Evolutionary conservation across 176 grass and related monocot species (phyloP).

Genomic region (Poa pratensis): DNA sequence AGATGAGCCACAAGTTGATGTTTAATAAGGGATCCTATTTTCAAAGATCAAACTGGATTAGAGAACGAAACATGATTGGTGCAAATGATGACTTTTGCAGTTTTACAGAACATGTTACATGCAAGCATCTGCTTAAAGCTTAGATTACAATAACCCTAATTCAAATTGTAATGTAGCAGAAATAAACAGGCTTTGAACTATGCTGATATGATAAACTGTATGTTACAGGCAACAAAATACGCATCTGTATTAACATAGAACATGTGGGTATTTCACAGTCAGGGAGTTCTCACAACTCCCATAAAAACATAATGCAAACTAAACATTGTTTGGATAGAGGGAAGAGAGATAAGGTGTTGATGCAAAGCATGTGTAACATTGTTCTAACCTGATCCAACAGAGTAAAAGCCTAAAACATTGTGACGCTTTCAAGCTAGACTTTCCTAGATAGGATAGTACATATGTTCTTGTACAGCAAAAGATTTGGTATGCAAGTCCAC

Average conservation of each 20-base stretch:
- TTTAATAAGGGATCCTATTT: slow-evolving; percentile 80
- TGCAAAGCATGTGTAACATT: neutral
- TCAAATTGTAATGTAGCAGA: slow-evolving; percentile 24
- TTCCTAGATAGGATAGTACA: slow-evolving; percentile 2
- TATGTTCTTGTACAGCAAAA: neutral
- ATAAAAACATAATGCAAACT: slow-evolving; percentile 6
- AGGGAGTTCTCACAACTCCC: neutral
- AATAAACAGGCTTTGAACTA: neutral
- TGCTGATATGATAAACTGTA: slow-evolving; percentile 15
- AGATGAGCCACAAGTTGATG: slow-evolving; percentile 81
- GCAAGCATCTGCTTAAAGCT: slow-evolving; percentile 15
- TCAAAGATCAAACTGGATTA: slow-evolving; percentile 34
- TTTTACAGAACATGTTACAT: neutral
- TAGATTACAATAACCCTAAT: slow-evolving; percentile 1
- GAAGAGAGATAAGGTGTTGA: slow-evolving; percentile 4
- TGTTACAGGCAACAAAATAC: neutral
- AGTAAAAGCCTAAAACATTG: too few relatives aligned
- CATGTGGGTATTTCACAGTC: neutral
- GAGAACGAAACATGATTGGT: slow-evolving; percentile 5
- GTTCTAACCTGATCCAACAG: neutral
- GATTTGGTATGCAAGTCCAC: neutral
- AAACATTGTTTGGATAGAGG: neutral
- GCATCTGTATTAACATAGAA: neutral
- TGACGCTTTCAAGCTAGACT: neutral
- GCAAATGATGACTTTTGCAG: slow-evolving; percentile 3